phyloP scores from a whole-genome alignment of 164 flowering plant genomes.

The Vitis labrusca region DNA sequence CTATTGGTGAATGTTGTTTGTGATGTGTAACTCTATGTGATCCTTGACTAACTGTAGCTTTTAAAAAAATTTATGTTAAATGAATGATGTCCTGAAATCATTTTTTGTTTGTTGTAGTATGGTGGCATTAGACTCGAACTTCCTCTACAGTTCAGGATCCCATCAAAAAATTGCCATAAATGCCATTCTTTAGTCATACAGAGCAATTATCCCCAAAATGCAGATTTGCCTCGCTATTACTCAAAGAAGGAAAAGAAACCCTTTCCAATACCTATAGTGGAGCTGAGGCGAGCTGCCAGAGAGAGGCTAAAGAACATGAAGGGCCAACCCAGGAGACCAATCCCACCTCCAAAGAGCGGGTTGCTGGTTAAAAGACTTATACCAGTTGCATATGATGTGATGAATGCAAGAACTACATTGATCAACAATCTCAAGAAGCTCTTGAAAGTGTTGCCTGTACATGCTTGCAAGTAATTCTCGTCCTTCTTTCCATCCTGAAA shows the following conservation, averaged over 20 bases:
- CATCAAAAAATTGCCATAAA: constrained; percentile 23
- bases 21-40: not conserved
- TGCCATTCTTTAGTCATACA: constrained; percentile 30
- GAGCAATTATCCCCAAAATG: constrained; percentile 72
- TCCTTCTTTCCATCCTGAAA: constrained; percentile 2
- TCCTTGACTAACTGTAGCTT: not conserved
- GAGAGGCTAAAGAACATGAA: constrained; percentile 67
- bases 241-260: constrained; percentile 89
- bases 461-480: constrained; percentile 80
- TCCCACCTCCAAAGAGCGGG: constrained; percentile 83
- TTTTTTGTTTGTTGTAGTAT: constrained; percentile 37
- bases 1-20: not conserved
- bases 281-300: constrained; percentile 88
- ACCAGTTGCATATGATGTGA: constrained; percentile 78
- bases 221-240: constrained; percentile 75
- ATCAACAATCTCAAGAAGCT: constrained; percentile 89
- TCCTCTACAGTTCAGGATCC: constrained; percentile 24
- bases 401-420: constrained; percentile 69
- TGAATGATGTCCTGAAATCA: not conserved
- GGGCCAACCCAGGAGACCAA: constrained; percentile 54
- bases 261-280: constrained; percentile 79
- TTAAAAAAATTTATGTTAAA: not conserved
- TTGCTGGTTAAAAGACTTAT: constrained; percentile 68
- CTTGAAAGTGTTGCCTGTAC: constrained; percentile 82
- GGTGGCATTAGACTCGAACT: constrained; percentile 24